phyloP scores from a whole-genome alignment of 371 early-diverging fungal species.

The Nosema bombycis region DNA sequence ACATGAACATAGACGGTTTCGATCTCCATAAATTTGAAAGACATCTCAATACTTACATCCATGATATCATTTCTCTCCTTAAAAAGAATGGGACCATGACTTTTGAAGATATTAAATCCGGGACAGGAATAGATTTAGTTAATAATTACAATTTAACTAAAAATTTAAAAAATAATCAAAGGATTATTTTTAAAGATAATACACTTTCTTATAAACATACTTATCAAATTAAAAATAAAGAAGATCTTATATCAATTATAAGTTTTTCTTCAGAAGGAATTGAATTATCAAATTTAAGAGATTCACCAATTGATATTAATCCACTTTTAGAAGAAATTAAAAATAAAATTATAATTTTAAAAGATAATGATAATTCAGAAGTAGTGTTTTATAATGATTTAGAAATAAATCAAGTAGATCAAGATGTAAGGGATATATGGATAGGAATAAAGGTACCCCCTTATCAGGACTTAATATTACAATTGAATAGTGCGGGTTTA shows the following conservation, averaged over 20 bases:
- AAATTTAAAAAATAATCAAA: constrained; percentile 61
- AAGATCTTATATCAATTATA: constrained; percentile 60
- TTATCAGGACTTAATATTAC: constrained; percentile 58
- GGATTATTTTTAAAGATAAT: constrained; percentile 52
- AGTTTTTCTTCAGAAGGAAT: constrained; percentile 60
- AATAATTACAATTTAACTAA: constrained; percentile 49
- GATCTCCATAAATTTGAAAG: constrained; percentile 22
- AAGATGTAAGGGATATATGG: constrained; percentile 56
- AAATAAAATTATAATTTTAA: constrained; percentile 59
- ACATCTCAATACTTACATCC: constrained; percentile 65
- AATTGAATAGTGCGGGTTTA: constrained; percentile 61
- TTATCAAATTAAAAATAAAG: constrained; percentile 58
- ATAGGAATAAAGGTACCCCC: constrained; percentile 58
- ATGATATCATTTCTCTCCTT: constrained; percentile 57
- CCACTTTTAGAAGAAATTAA: constrained; percentile 54
- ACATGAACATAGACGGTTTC: constrained; percentile 13
- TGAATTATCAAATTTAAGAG: constrained; percentile 55
- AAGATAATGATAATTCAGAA: constrained; percentile 63
- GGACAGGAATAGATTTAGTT: constrained; percentile 55
- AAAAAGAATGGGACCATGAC: constrained; percentile 48
- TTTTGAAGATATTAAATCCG: constrained; percentile 58
- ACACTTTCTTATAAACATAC: constrained; percentile 58
- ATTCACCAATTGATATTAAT: constrained; percentile 54
- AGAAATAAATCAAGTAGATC: constrained; percentile 20
- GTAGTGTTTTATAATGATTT: constrained; percentile 62